Base-by-base conservation (phyloP, 176 grass and related monocot species). In the Raddia guianensis region DNA sequence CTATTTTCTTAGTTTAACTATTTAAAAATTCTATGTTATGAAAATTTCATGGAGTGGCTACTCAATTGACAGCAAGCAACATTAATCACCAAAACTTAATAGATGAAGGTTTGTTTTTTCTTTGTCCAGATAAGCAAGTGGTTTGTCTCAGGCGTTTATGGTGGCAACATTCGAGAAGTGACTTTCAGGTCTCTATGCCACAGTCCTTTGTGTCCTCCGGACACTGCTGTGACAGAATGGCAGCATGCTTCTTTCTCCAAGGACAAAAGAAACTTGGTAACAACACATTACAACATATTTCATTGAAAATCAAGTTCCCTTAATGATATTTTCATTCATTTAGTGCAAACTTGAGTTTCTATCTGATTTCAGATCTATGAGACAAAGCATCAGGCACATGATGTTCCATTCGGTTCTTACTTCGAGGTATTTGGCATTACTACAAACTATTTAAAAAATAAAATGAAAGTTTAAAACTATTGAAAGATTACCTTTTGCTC, bases 371-470 rank as follows among this genome's bases (percentile, higher is more conserved):
- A 98, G 95, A 83, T 93, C 15, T 98, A 89, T 44, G 95, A 95
- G 79, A 95, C 95, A 70, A 87, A 95, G 78, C 95, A 98, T 61
- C 90, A 95, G 52, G 95, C 90, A 69, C 92, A 98, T 81, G 95
- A 98, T 86, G 95, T 98, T 87, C 95, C 95, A 51, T 98, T 98
- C 75, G 95, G 92, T 32, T 95, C 95, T 49, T 98, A 89, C 84
- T 98, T 98, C 82, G 95, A 98, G 95, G 95, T 98, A 94, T 64
- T 75, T 76, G 19, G 13, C 46, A 76, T 85, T 27, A 66, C 78
- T 9, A 14, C 34, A 66, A 49, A 61, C 21, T 61, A 60, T 18
- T 34, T 44, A 61, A 77, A 67, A 56, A 37, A 52, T 33, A 75
- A 68, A 34, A 9, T 64, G 16, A 84, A 65, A 9, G n/a, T 73